These are phyloP conservation scores for Aspergillus sp. DNA, from an alignment of 2,329 filamentous ascomycete species.

Conservation along the genomic window DNA sequence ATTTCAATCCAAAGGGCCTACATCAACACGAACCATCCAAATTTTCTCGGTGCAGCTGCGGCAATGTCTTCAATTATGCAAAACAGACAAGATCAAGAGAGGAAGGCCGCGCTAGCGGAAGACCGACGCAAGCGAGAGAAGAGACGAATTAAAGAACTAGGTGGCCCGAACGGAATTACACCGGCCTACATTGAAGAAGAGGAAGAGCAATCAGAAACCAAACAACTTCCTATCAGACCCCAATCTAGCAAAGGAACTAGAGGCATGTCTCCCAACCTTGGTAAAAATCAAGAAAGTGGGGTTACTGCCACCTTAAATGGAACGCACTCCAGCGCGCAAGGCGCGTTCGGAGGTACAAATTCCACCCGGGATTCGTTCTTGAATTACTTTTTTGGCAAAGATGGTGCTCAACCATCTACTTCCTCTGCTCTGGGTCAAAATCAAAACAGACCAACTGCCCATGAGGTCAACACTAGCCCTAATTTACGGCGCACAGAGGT, in stretches of 20 bases:
- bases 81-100: constrained; percentile 91
- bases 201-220: constrained; percentile 61
- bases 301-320: constrained; percentile 70
- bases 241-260: constrained; percentile 62
- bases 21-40: constrained; percentile 99
- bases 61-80: constrained; percentile 97
- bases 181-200: constrained; percentile 64
- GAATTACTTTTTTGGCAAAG: constrained; percentile 98
- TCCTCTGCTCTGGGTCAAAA: constrained; percentile 43
- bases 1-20: constrained; percentile 98
- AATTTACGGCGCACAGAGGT: constrained; percentile 71
- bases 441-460: constrained; percentile 67
- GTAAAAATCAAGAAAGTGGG: constrained; percentile 62
- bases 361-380: constrained; percentile 84
- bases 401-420: constrained; percentile 55
- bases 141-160: constrained; percentile 78
- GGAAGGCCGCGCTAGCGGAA: constrained; percentile 74
- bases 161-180: constrained; percentile 65
- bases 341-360: constrained; percentile 61
- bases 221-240: constrained; percentile 60
- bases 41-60: constrained; percentile 93
- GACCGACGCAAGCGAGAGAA: constrained; percentile 84
- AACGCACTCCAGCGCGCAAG: constrained; percentile 60
- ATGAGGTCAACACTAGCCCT: constrained; percentile 79
- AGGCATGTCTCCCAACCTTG: constrained; percentile 80